phyloP scores from a whole-genome alignment of 2,329 filamentous ascomycete species.

The Daldinia eschscholtzii region DNA sequence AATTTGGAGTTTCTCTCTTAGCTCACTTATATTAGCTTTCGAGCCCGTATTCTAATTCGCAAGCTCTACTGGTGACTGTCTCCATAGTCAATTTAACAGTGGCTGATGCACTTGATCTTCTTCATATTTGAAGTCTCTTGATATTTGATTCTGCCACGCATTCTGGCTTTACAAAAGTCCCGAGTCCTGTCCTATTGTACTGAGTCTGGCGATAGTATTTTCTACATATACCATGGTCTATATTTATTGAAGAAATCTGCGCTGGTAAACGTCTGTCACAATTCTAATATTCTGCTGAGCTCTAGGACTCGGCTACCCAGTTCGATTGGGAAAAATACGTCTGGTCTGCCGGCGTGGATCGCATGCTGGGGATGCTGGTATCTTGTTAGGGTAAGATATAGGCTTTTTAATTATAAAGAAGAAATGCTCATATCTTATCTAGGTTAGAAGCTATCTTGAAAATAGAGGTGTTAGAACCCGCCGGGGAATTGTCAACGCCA shows the following conservation, averaged over 20 bases:
- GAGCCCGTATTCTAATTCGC: too few relatives aligned
- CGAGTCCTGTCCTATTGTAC: not conserved
- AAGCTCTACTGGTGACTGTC: too few relatives aligned
- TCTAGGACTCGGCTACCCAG: not conserved
- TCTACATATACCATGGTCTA: not conserved
- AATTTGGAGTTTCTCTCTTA: too few relatives aligned
- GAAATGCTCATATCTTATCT: not conserved
- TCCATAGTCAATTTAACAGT: too few relatives aligned
- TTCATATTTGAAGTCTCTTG: too few relatives aligned
- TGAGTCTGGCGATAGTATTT: not conserved
- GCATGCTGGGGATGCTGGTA: not conserved
- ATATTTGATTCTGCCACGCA: too few relatives aligned
- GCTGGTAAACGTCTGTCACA: not conserved
- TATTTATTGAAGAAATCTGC: not conserved
- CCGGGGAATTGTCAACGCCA: not conserved
- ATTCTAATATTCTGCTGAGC: not conserved
- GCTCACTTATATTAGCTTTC: too few relatives aligned
- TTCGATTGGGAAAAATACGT: not conserved
- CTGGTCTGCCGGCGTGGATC: not conserved
- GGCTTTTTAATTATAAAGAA: not conserved
- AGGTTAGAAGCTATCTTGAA: not conserved
- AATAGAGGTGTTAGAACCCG: not conserved
- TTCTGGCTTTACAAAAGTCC: too few relatives aligned
- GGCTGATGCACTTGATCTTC: too few relatives aligned
- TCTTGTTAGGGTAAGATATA: not conserved